phyloP scores from a whole-genome alignment of 371 early-diverging fungal species.

The Mucor ambiguus region DNA sequence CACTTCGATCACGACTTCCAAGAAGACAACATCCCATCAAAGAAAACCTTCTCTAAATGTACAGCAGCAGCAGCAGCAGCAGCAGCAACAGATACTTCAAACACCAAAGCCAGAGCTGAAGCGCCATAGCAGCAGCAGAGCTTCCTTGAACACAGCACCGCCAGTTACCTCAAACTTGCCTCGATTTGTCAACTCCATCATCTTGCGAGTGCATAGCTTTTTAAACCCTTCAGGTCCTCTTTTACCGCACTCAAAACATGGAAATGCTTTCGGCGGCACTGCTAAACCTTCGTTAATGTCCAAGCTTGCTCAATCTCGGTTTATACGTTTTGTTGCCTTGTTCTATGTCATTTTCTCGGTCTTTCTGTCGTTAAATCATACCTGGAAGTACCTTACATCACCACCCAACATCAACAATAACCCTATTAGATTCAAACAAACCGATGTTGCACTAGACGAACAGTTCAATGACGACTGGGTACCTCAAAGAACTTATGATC shows the following conservation, averaged over 20 bases:
- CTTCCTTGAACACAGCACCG: background rate
- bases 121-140: slow-evolving; percentile 10
- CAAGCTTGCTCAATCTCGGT: slow-evolving; percentile 25
- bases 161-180: background rate
- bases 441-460: slow-evolving; percentile 7
- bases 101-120: background rate
- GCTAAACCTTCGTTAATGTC: slow-evolving; percentile 21
- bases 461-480: slow-evolving; percentile 36
- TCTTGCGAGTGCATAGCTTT: slow-evolving; percentile 21
- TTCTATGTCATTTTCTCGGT: slow-evolving; percentile 50
- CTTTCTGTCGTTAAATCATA: slow-evolving; percentile 42
- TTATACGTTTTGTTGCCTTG: slow-evolving; percentile 34
- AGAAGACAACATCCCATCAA: slow-evolving; percentile 29
- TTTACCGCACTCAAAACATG: slow-evolving; percentile 47
- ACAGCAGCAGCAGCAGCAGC: slow-evolving; percentile 11
- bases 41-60: slow-evolving; percentile 26
- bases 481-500: slow-evolving; percentile 49
- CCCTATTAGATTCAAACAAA: background rate
- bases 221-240: slow-evolving; percentile 37
- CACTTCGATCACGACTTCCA: slow-evolving; percentile 26
- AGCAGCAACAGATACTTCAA: background rate
- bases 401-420: background rate
- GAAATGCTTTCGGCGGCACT: slow-evolving; percentile 46
- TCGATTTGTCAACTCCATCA: slow-evolving; percentile 14
- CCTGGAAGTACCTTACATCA: slow-evolving; percentile 31